Evolutionary conservation across 2,329 filamentous ascomycete species (phyloP), one percentile per base, ranked within the genome.

Genomic region (Mycosphaerella arachidis): DNA sequence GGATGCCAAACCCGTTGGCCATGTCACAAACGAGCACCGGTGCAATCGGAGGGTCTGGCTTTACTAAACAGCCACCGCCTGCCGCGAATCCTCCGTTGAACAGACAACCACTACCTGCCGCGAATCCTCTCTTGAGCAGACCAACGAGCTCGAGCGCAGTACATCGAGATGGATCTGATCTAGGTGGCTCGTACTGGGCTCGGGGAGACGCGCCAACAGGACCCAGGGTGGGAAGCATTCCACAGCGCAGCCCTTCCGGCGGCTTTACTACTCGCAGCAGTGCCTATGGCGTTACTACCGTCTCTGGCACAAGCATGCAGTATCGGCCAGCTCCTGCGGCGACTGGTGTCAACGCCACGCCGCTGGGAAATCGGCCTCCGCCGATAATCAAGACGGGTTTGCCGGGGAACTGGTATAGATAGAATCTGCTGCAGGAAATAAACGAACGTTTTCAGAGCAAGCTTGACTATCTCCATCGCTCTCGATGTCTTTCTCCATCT

Each of bases 251-350:
- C 46, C 46, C 46, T 29, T 27, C 27, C 27, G 31, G 7, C 20
- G 12, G 12, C 12, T 30, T 6, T 27, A 35, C 20, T 50, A 43
- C 31, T 33, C 46, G 46, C 29, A 53, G 33, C 51, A 18, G 29
- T 29, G 12, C 46, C 18, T 18, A 20, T 20, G 55, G 57, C n/a
- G 31, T 33, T 31, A 56, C 48, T 27, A 59, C 56, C 12, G 16
- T 30, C 29, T 59, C 48, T 30, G 48, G 40, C 50, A 52, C 37
- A 16, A 62, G 60, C 35, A 48, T 60, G 48, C 46, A 57, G 12
- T 57, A 45, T 50, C 51, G 59, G 6, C 51, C 59, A 13, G 20
- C 45, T 3, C 24, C 48, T 4, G 16, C 27, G 12, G 20, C 40
- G 13, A 50, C 18, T 50, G 46, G 46, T 50, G 46, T 30, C 6